Percentiles rank a stretch among this genome's conserved stretches.
Conservation (phyloP, 2,329 filamentous ascomycete species). For the Pleomassaria siparia region DNA sequence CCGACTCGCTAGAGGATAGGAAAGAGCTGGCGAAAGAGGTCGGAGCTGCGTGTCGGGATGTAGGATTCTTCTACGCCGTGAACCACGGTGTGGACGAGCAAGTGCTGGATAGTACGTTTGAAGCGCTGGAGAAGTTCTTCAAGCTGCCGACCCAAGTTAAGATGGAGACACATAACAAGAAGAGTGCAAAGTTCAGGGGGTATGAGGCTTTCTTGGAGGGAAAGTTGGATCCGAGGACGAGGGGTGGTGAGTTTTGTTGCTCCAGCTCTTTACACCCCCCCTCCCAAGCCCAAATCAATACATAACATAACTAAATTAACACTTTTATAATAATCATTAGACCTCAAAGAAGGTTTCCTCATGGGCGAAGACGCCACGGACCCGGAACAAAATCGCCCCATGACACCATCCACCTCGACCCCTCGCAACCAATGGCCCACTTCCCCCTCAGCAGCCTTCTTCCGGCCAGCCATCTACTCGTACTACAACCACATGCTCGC, state of each 20-base stretch:
- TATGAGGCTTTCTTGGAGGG: constrained; percentile 42
- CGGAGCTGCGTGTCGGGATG: constrained; percentile 33
- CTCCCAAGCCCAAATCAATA: not conserved
- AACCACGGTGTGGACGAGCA: constrained; percentile 33
- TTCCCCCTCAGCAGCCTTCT: constrained; percentile 29
- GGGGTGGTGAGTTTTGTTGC: constrained; percentile 25
- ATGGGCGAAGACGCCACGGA: constrained; percentile 40
- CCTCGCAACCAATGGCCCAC: constrained; percentile 37
- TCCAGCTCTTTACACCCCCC: not conserved
- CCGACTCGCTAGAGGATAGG: constrained; percentile 22
- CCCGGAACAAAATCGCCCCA: constrained; percentile 28
- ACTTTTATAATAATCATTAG: constrained; percentile 16
- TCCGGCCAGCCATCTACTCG: constrained; percentile 31
- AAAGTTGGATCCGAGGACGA: constrained; percentile 37
- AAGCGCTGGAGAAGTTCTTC: constrained; percentile 34
- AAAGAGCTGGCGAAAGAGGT: constrained; percentile 33
- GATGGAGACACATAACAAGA: constrained; percentile 39
- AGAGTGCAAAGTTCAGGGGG: constrained; percentile 37
- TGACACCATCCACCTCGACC: constrained; percentile 13
- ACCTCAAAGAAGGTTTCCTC: constrained; percentile 39
- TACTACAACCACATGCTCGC: constrained; percentile 35
- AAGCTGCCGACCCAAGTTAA: constrained; percentile 33
- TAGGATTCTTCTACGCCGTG: constrained; percentile 39
- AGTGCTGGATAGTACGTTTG: constrained; percentile 31
- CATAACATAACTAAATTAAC: constrained; percentile 6